A percentile compares a stretch with the other conserved stretches of the same genome.
phyloP scores from a whole-genome alignment of 805 yeast species.

The Sugiyamaella boreocaroliniensis region DNA sequence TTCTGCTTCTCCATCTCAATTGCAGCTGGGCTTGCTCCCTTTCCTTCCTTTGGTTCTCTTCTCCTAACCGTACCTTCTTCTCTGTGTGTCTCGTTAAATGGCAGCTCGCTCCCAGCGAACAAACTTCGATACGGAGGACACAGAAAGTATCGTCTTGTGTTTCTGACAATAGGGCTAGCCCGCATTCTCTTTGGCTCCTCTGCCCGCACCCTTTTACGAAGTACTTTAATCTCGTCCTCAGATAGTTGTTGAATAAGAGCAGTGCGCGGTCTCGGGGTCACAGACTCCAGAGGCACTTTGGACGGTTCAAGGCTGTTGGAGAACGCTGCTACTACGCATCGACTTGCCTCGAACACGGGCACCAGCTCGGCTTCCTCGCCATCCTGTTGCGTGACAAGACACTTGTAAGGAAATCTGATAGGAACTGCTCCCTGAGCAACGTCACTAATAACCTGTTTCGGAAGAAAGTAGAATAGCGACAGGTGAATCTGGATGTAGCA shows the following conservation, averaged over 20 bases:
- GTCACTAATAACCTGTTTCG: background rate
- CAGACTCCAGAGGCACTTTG: background rate
- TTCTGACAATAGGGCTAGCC: too few relatives aligned
- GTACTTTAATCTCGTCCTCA: background rate
- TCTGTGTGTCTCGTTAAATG: background rate
- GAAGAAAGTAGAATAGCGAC: background rate
- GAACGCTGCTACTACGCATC: background rate
- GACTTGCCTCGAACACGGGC: background rate
- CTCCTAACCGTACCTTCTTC: too few relatives aligned
- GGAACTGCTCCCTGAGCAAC: background rate
- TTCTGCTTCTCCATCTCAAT: too few relatives aligned
- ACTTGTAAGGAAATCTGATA: background rate
- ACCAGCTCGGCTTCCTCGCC: background rate
- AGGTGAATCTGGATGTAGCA: background rate
- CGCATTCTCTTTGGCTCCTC: too few relatives aligned
- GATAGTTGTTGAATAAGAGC: background rate
- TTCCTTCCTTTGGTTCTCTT: too few relatives aligned
- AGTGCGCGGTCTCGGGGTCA: background rate
- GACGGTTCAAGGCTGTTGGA: background rate
- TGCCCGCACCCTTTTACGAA: background rate
- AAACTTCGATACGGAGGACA: background rate
- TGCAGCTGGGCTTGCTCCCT: too few relatives aligned
- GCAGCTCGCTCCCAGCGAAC: background rate
- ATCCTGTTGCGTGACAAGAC: background rate
- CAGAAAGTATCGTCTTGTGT: background rate